These are phyloP conservation scores for Neobulgaria alba DNA, from an alignment of 2,329 filamentous ascomycete species.

Conservation along the genomic window DNA sequence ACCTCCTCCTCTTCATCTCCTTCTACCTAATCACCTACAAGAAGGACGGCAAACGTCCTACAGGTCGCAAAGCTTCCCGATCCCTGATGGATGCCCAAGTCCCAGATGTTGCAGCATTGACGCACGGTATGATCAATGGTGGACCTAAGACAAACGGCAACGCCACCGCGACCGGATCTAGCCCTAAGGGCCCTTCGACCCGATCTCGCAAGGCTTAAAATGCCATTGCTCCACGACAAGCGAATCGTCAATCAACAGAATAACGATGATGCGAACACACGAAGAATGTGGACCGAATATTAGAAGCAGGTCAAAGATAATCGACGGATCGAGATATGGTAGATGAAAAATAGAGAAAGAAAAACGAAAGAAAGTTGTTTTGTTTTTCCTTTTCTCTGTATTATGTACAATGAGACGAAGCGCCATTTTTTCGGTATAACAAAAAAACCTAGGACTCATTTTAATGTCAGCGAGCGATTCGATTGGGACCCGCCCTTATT, in stretches of 20 bases:
- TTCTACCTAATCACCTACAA: slow-evolving; percentile 25
- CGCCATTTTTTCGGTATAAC: not conserved
- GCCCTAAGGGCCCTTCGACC: not conserved
- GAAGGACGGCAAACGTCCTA: slow-evolving; percentile 6
- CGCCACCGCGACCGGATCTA: not conserved
- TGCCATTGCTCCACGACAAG: too few species aligned
- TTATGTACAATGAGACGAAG: not conserved
- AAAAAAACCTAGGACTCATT: not conserved
- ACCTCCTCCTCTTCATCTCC: slow-evolving; percentile 23
- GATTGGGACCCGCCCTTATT: too few species aligned
- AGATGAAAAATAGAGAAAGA: too few species aligned
- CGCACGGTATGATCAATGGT: not conserved
- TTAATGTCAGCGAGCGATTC: not conserved
- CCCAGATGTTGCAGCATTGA: slow-evolving; percentile 4
- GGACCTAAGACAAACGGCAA: not conserved
- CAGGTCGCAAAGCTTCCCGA: slow-evolving; percentile 1
- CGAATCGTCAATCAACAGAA: too few species aligned
- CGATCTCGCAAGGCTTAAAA: slow-evolving; percentile 5
- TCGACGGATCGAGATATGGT: too few species aligned
- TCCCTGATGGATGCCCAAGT: slow-evolving; percentile 6
- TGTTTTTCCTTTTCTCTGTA: not conserved
- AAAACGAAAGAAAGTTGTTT: too few species aligned
- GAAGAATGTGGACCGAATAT: too few species aligned
- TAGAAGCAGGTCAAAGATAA: too few species aligned
- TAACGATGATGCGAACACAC: too few species aligned